Base-by-base conservation (phyloP, 1,284 basidiomycete species). In the Stereum hirsutum region DNA sequence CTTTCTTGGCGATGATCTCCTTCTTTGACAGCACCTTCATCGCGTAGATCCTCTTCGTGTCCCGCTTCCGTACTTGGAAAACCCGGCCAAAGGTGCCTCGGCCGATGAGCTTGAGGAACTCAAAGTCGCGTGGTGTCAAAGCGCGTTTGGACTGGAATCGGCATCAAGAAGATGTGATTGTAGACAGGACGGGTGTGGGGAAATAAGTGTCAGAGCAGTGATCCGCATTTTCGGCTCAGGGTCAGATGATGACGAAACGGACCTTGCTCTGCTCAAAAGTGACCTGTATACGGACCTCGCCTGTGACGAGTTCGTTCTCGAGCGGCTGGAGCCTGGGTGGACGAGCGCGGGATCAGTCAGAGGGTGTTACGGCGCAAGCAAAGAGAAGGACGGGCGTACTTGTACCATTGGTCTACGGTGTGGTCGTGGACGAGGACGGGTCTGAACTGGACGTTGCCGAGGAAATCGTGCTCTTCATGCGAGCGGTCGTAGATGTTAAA, bases 1-100 rank as follows among this genome's bases (percentile, higher is more conserved):
- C 96, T 66, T 99, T 99, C 74, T 98, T 99, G 37, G 91, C 90
- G 45, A 98, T 83, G 56, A 99, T 99, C 64, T 99, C 96, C 68
- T 91, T 93, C 71, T 99, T 99, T 30, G 89, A 94, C 27, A 99
- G 76, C 39, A 99, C 90, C 62, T 99, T 99, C 95, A 99, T 99
- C 43, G 96, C 96, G 68, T 98, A 99, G 68, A 99, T 99, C 41
- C 96, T 89, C 62, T 91, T 89, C 35, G 96, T 99, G 68, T 99
- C 95, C 61, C 76, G 83, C 68, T 99, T 99, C 48, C 95, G 88
- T 31, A 99, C 95, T 65, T 99, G 96, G 74, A 98, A 99, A 19
- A 99, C 95, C 41, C 90, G 87, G n/a, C 96, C 96, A 61, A 99
- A 99, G 0, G 96, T 99, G 5, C 96, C 96, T 42, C 92, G 84